phyloP scores from a whole-genome alignment of 768 basidiomycete genomes.

The Sistotremastrum niveocremeum region DNA sequence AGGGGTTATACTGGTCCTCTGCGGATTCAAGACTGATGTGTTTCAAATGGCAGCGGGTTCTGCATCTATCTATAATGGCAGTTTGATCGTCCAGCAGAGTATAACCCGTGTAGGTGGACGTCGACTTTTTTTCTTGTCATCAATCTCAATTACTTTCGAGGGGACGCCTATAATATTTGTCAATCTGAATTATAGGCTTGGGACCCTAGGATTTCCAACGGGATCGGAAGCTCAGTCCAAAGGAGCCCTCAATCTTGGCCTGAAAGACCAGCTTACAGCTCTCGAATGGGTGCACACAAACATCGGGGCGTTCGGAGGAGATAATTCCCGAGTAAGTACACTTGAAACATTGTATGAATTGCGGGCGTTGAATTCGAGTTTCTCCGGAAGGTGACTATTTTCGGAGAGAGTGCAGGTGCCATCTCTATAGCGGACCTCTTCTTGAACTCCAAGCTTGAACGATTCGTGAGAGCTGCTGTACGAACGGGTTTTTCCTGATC shows the following conservation, averaged over 20 bases:
- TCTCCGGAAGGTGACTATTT: slow-evolving; percentile 29
- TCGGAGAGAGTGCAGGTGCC: slow-evolving; percentile 45
- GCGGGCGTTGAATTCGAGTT: background rate
- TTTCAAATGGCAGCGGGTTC: background rate
- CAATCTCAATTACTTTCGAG: slow-evolving; percentile 9
- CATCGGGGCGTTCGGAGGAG: slow-evolving; percentile 34
- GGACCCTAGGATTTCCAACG: slow-evolving; percentile 27
- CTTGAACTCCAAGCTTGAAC: slow-evolving; percentile 20
- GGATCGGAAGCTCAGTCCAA: slow-evolving; percentile 22
- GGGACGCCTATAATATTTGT: slow-evolving; percentile 36
- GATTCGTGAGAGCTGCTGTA: slow-evolving; percentile 24
- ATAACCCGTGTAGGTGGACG: slow-evolving; percentile 18
- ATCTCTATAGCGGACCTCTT: slow-evolving; percentile 28
- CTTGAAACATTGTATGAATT: slow-evolving; percentile 9
- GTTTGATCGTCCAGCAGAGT: slow-evolving; percentile 23
- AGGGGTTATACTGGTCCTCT: background rate
- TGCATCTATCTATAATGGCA: slow-evolving; percentile 19
- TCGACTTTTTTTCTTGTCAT: background rate
- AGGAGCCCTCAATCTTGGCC: slow-evolving; percentile 24
- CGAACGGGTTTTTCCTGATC: slow-evolving; percentile 3
- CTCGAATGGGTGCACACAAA: slow-evolving; percentile 35
- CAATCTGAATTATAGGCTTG: slow-evolving; percentile 28
- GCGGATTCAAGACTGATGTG: background rate
- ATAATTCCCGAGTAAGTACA: slow-evolving; percentile 3
- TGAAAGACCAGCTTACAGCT: slow-evolving; percentile 27